Conservation (phyloP, 768 basidiomycete species). For the Melanogaster broomeanus region DNA sequence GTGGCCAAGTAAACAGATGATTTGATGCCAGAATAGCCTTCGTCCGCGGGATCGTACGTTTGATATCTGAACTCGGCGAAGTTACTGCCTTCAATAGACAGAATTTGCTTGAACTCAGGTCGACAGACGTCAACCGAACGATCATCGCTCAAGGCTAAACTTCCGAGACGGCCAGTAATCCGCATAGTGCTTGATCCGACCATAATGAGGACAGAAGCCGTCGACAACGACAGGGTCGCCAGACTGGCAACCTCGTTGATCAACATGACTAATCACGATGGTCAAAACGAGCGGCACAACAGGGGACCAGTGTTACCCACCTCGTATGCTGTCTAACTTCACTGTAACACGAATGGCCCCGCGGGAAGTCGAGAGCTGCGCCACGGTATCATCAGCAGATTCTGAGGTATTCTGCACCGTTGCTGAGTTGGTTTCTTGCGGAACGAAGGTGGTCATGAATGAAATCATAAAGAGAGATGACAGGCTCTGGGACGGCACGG, state of each 20-base stretch:
- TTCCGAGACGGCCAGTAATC: conserved; percentile 81
- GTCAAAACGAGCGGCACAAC: conserved; percentile 10
- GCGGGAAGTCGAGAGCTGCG: conserved; percentile 12
- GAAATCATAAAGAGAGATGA: conserved; percentile 91
- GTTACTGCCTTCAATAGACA: conserved; percentile 93
- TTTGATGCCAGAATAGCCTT: conserved; percentile 75
- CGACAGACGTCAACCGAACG: conserved; percentile 49
- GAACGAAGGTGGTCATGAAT: conserved; percentile 96
- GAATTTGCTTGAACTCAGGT: conserved; percentile 76
- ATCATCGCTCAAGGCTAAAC: conserved; percentile 79
- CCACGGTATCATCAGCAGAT: neutral
- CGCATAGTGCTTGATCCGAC: conserved; percentile 72
- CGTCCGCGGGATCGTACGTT: conserved; percentile 77
- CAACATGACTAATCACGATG: conserved; percentile 58
- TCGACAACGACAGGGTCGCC: conserved; percentile 87
- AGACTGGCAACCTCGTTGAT: conserved; percentile 69
- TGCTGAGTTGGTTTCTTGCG: conserved; percentile 26
- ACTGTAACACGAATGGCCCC: conserved; percentile 81
- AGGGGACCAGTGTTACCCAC: conserved; percentile 40
- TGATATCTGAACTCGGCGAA: conserved; percentile 94
- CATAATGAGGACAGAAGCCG: conserved; percentile 82
- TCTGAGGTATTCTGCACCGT: conserved; percentile 10
- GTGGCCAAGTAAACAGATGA: conserved; percentile 79
- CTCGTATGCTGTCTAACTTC: conserved; percentile 81
- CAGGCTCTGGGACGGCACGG: conserved; percentile 85